Evolutionary conservation across 1,139 yeast genomes (phyloP), one percentile per base, ranked within the genome.

Genomic region (Blastobotrys serpentis): DNA sequence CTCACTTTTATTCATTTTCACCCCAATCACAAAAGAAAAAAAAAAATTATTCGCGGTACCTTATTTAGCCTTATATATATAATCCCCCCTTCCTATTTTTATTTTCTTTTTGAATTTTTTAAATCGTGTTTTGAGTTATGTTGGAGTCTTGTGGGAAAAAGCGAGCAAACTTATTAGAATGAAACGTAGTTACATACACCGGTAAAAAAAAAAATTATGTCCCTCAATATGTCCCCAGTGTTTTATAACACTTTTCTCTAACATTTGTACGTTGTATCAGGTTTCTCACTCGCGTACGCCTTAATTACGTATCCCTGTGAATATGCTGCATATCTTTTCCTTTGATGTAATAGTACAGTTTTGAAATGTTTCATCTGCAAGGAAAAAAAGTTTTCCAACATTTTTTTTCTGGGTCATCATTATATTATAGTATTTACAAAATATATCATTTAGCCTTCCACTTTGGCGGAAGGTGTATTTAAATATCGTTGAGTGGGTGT

Each of bases 401-500:
- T n/a, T n/a, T n/a, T n/a, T n/a, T n/a, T n/a, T n/a, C n/a, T n/a
- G 41, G 7, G 13, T 21, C 41, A 21, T 33, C 17, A 33, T 33
- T 33, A 33, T 33, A 13, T 23, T 33, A 33, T n/a, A n/a, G n/a
- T 17, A 33, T 6, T 13, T 33, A 33, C 21, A n/a, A 14, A 17
- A 37, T 44, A n/a, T n/a, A n/a, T n/a, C n/a, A 14, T 13, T 42
- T 25, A 50, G n/a, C 52, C 51, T 42, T 43, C 52, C 22, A 50
- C 53, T 32, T 43, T 42, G 11, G 53, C 46, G 10, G 52, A 51
- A 14, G 53, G 50, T n/a, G 53, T 33, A 16, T 33, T 33, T 33
- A 33, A 33, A 33, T 33, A 33, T n/a, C 38, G 38, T 16, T 46
- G 29, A 21, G 26, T 23, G 8, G 26, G 42, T 22, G 42, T 43